These are phyloP conservation scores for Erodium trifolium DNA, from an alignment of 441 rosid genomes.

Conservation along the genomic window DNA sequence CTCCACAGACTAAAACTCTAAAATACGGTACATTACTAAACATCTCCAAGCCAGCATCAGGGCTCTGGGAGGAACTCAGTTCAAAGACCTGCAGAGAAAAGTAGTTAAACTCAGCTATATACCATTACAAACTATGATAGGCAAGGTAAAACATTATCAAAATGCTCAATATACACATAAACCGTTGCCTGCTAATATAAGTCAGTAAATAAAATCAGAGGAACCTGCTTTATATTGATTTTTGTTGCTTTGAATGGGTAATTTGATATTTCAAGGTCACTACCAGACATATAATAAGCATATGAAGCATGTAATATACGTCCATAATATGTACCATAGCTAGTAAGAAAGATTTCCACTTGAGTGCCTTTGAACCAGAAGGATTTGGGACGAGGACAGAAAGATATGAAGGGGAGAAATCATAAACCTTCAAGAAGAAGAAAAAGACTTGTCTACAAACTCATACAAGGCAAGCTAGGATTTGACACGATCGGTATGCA, in stretches of 20 bases:
- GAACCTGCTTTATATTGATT: no score
- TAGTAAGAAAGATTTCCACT: neutral
- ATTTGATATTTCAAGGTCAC: neutral
- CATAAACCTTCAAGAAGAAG: neutral
- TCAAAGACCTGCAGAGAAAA: constrained; percentile 43
- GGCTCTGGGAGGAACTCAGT: constrained; percentile 51
- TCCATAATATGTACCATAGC: neutral
- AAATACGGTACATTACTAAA: constrained; percentile 45
- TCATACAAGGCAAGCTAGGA: neutral
- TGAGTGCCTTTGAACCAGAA: neutral
- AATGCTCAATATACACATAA: no score
- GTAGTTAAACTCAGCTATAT: constrained; percentile 9
- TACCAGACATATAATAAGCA: neutral
- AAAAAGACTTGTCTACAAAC: neutral
- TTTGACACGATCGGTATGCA: neutral
- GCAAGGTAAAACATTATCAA: no score
- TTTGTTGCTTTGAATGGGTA: neutral
- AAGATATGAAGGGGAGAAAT: neutral
- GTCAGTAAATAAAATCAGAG: neutral
- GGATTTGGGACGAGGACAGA: neutral
- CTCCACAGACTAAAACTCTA: constrained; percentile 66
- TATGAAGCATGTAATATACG: neutral
- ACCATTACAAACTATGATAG: neutral
- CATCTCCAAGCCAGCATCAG: constrained; percentile 53
- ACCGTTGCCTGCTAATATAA: no score